Evolutionary conservation across 169 alveolate genomes (phyloP).

Genomic region (Plasmodium relictum): DNA sequence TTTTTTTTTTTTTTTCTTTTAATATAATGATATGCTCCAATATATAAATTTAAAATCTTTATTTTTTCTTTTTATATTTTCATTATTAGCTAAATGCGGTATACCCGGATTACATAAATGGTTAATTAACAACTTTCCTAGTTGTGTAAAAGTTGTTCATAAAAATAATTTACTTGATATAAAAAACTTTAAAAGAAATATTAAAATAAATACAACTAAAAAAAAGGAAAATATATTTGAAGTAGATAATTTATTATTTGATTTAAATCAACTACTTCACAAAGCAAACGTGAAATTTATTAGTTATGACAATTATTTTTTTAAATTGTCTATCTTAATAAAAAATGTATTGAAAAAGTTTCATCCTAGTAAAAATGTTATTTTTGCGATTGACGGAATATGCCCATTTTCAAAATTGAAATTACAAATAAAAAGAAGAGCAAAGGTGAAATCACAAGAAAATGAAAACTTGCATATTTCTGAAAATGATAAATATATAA

Average conservation of each 20-base stretch:
- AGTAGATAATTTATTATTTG: conserved; percentile 80
- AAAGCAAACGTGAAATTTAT: conserved; percentile 77
- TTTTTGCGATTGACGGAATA: conserved; percentile 82
- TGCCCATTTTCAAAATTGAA: conserved; percentile 82
- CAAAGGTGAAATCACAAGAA: conserved; percentile 23
- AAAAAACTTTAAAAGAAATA: neutral
- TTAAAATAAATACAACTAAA: too few relatives aligned
- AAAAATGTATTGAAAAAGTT: conserved; percentile 60
- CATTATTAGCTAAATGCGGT: conserved; percentile 47
- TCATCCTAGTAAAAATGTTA: conserved; percentile 72
- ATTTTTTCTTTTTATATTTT: conserved; percentile 2
- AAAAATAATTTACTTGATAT: conserved; percentile 37
- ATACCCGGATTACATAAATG: conserved; percentile 83
- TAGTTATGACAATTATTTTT: conserved; percentile 51
- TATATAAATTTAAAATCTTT: neutral
- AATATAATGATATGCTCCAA: conserved; percentile 27
- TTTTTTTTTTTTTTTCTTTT: neutral
- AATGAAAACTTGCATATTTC: neutral
- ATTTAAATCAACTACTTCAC: conserved; percentile 81
- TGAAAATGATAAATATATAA: conserved; percentile 25
- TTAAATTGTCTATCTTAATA: conserved; percentile 71
- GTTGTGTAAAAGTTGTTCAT: conserved; percentile 72
- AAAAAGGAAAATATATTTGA: neutral
- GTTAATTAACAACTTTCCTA: conserved; percentile 77
- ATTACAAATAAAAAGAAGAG: conserved; percentile 75